Evolutionary conservation across 352 stramenopile genomes (phyloP).

Genomic region (Globisporangium perplexum): DNA sequence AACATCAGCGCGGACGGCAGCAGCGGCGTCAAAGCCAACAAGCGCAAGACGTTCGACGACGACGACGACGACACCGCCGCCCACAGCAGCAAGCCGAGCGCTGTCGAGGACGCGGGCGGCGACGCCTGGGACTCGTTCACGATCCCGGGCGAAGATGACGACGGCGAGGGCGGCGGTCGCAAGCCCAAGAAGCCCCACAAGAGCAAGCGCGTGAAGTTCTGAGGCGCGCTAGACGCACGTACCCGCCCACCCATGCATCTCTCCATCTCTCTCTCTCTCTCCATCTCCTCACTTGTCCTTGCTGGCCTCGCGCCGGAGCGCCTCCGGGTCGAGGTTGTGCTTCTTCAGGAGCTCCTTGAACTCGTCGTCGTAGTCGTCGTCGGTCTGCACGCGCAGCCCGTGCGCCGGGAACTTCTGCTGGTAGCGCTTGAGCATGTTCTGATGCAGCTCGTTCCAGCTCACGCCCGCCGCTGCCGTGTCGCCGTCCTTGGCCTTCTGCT

Average conservation of each 20-base stretch:
- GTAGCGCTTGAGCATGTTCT: conserved; percentile 65
- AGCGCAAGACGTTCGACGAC: conserved; percentile 70
- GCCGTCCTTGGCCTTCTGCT: conserved; percentile 49
- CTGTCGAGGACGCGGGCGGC: conserved; percentile 8
- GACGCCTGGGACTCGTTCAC: conserved; percentile 13
- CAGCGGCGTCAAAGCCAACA: conserved; percentile 55
- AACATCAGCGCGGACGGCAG: conserved; percentile 64
- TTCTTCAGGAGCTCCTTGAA: conserved; percentile 79
- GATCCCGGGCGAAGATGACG: conserved; percentile 32
- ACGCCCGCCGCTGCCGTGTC: conserved; percentile 43
- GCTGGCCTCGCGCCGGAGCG: conserved; percentile 39
- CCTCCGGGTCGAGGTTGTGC: conserved; percentile 62
- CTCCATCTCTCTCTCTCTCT: conserved; percentile 2
- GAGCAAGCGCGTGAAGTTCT: conserved; percentile 46
- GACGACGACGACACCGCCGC: conserved; percentile 38
- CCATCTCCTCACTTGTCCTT: conserved; percentile 13
- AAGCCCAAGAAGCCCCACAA: conserved; percentile 13
- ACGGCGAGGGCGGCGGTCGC: conserved; percentile 10
- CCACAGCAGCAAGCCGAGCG: background rate
- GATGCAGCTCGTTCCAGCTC: conserved; percentile 79
- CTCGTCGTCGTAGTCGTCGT: conserved; percentile 79
- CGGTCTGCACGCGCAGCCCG: conserved; percentile 38
- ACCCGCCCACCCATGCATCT: background rate
- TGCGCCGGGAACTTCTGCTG: conserved; percentile 76
- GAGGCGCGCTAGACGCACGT: conserved; percentile 10